Conservation (phyloP, 805 yeast species). For the Metschnikowia sp. region DNA sequence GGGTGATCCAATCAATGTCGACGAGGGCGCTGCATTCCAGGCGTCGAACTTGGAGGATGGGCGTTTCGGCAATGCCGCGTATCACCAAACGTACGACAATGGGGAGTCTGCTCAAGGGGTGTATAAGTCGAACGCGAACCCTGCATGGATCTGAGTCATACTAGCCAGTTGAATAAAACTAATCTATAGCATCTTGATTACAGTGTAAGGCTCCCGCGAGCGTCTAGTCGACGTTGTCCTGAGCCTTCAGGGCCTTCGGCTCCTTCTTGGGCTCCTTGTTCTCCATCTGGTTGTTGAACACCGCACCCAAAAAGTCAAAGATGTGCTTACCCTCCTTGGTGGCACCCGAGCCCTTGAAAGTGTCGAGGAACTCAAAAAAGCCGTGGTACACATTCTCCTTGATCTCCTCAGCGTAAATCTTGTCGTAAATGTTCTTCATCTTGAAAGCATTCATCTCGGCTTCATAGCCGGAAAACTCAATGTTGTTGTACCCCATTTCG, state of each 20-base stretch:
- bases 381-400: constrained; percentile 86
- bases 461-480: constrained; percentile 64
- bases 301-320: constrained; percentile 56
- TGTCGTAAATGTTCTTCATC: constrained; percentile 83
- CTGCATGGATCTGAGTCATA: constrained; percentile 17
- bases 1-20: constrained; percentile 2
- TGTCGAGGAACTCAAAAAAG: constrained; percentile 86
- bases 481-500: constrained; percentile 71
- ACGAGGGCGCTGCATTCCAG: constrained; percentile 1
- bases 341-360: constrained; percentile 47
- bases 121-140: constrained; percentile 14
- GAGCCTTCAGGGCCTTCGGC: constrained; percentile 3
- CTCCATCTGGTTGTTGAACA: constrained; percentile 23
- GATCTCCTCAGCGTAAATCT: constrained; percentile 86
- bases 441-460: constrained; percentile 81
- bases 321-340: constrained; percentile 44
- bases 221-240: constrained; percentile 12
- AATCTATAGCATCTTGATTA: neutral
- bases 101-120: constrained; percentile 11
- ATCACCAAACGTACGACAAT: constrained; percentile 12
- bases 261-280: constrained; percentile 12
- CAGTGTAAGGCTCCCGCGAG: neutral
- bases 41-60: constrained; percentile 4
- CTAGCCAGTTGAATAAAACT: neutral
- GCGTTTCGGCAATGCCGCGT: constrained; percentile 5